Conservation (phyloP, 169 alveolate genomes). For the Eimeria tenella region DNA sequence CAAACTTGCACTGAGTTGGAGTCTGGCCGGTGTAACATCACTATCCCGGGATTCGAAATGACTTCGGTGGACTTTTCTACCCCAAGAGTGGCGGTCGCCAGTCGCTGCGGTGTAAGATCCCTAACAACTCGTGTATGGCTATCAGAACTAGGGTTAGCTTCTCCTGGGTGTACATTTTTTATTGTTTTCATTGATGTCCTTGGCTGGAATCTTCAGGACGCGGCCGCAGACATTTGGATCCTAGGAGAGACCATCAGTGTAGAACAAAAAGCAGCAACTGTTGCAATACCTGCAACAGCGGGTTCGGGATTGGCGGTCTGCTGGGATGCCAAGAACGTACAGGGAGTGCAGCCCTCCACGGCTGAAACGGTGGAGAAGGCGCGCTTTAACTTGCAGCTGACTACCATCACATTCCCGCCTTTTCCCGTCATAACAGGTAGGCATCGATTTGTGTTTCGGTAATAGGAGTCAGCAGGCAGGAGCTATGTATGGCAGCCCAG, state of each 20-base stretch:
- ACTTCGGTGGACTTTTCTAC: constrained; percentile 14
- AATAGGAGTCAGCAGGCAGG: neutral
- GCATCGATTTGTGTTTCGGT: neutral
- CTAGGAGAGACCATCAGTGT: neutral
- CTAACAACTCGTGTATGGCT: neutral
- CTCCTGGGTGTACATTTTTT: neutral
- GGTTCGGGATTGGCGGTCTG: constrained; percentile 19
- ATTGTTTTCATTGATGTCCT: neutral
- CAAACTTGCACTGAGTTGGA: neutral
- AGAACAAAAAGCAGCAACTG: constrained; percentile 3
- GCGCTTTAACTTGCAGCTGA: neutral
- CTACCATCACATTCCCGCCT: constrained; percentile 12
- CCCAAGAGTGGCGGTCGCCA: constrained; percentile 59
- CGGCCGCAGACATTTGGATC: neutral
- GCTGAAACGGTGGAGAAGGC: neutral
- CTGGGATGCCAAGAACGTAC: constrained; percentile 9
- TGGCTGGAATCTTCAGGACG: constrained; percentile 17
- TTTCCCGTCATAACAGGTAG: constrained; percentile 13
- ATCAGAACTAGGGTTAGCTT: neutral
- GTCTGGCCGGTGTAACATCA: constrained; percentile 12
- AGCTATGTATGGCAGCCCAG: neutral
- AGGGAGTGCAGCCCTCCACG: neutral
- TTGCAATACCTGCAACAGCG: constrained; percentile 11
- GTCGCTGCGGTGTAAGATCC: constrained; percentile 25
- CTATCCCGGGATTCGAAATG: constrained; percentile 46